Base-by-base conservation (phyloP, 2,329 filamentous ascomycete genomes). In the Colletotrichum magnum region DNA sequence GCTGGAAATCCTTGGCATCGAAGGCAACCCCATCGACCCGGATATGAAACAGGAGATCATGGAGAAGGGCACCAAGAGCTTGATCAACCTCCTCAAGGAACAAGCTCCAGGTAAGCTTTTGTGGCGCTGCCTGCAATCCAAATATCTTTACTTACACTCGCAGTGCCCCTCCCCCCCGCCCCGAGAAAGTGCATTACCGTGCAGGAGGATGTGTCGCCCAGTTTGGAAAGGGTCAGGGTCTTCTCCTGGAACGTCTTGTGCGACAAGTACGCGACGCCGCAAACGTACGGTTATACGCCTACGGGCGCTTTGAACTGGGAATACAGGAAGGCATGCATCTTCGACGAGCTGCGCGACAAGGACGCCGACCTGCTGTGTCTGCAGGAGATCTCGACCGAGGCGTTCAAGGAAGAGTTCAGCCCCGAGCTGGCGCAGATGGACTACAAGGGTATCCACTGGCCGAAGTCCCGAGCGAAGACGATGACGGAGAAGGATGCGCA, bases 231-330 rank as follows among this genome's bases (percentile, higher is more conserved):
- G 61, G 90, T 98, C 78, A 94, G 93, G 66, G 91, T 97, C 9
- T 86, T 98, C 71, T 97, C 94, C 24, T 98, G 96, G 90, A 99
- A 99, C 79, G 97, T 95, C 54, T 88, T 99, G 12, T 98, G 95
- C 81, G 94, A 98, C 80, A 94, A 94, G 76, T 97, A 96, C 75
- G 95, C 95, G 5, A 98, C 95, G 0, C 87, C 90, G 63, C 87
- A 90, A 63, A 90, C 93, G 71, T 98, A 98, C 78, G 95, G 95
- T 51, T 98, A 98, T 79, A 95, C 94, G 0, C 93, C 96, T 2
- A 92, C 91, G 16, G 88, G 88, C 64, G 94, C 94, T 9, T 85
- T 99, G 26, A 86, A 89, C 32, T 99, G 96, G 96, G 92, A 96
- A 45, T 94, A 94, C 76, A 91, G 96, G 63, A 92, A 92, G 76